Percentiles rank a stretch among this genome's conserved stretches.
Conservation (phyloP, 495 filamentous ascomycete genomes). For the Xylaria curta region DNA sequence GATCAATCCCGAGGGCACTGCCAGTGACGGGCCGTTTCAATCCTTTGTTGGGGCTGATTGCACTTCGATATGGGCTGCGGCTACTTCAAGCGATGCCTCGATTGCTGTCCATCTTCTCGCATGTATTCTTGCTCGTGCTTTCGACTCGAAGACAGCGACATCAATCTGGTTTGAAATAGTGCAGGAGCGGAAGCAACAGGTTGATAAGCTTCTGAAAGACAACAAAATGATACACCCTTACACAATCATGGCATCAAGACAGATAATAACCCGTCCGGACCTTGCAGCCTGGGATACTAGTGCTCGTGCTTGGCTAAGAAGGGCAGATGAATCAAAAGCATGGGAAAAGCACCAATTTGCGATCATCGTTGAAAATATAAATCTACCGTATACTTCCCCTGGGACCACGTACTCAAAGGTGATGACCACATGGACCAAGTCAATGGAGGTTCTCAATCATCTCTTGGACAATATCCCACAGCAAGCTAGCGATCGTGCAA, state of each 20-base stretch:
- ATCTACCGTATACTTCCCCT: constrained; percentile 28
- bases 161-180: constrained; percentile 44
- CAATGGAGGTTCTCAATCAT: constrained; percentile 35
- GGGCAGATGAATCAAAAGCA: constrained; percentile 33
- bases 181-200: constrained; percentile 16
- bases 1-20: constrained; percentile 22
- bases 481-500: constrained; percentile 31
- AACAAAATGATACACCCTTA: constrained; percentile 11
- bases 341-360: constrained; percentile 30
- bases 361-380: constrained; percentile 42
- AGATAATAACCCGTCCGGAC: constrained; percentile 31
- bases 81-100: constrained; percentile 43
- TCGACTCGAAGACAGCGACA: constrained; percentile 37
- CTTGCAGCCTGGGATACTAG: constrained; percentile 48
- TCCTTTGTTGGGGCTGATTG: constrained; percentile 38
- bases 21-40: constrained; percentile 32
- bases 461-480: constrained; percentile 36
- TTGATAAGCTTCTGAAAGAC: background rate
- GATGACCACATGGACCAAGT: constrained; percentile 35
- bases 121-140: constrained; percentile 48
- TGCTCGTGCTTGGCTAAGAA: constrained; percentile 43
- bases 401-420: constrained; percentile 36
- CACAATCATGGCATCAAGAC: constrained; percentile 15
- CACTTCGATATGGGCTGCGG: constrained; percentile 46
- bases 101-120: constrained; percentile 46